phyloP scores from a whole-genome alignment of 1,284 basidiomycete species.

The Schizophyllum amplum region DNA sequence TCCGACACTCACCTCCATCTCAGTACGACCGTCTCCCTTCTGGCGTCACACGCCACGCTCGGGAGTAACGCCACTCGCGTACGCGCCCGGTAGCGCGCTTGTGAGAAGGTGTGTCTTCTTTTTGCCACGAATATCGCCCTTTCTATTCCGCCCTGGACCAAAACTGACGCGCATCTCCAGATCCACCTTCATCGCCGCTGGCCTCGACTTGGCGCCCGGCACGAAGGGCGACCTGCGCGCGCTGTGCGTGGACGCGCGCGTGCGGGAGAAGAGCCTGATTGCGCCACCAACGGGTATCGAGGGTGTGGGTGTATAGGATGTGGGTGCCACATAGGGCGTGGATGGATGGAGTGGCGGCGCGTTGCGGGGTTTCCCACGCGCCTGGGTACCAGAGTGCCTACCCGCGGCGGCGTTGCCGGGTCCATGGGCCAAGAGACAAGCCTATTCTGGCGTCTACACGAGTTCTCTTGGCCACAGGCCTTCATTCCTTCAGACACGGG shows the following conservation, averaged over 20 bases:
- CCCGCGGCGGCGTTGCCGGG: too few relatives aligned
- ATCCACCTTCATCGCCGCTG: background rate
- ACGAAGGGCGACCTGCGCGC: background rate
- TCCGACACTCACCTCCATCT: background rate
- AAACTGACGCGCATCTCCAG: background rate
- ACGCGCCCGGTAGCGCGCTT: background rate
- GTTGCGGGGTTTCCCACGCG: background rate
- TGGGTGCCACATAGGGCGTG: too few relatives aligned
- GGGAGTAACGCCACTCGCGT: background rate
- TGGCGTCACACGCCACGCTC: background rate
- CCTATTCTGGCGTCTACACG: too few relatives aligned
- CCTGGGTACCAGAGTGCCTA: too few relatives aligned
- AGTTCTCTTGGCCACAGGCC: too few relatives aligned
- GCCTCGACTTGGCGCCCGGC: background rate
- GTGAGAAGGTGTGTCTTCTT: background rate
- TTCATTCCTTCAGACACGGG: too few relatives aligned
- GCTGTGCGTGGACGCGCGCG: background rate
- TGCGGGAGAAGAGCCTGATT: background rate
- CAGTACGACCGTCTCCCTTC: background rate
- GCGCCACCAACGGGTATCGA: background rate
- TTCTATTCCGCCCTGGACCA: too few relatives aligned
- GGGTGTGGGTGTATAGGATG: background rate
- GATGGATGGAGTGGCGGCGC: background rate
- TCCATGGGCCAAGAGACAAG: too few relatives aligned
- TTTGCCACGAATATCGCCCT: too few relatives aligned